Evolutionary conservation across 2,329 filamentous ascomycete species (phyloP), one percentile per base, ranked within the genome.

Genomic region (Uncinocarpus reesii): DNA sequence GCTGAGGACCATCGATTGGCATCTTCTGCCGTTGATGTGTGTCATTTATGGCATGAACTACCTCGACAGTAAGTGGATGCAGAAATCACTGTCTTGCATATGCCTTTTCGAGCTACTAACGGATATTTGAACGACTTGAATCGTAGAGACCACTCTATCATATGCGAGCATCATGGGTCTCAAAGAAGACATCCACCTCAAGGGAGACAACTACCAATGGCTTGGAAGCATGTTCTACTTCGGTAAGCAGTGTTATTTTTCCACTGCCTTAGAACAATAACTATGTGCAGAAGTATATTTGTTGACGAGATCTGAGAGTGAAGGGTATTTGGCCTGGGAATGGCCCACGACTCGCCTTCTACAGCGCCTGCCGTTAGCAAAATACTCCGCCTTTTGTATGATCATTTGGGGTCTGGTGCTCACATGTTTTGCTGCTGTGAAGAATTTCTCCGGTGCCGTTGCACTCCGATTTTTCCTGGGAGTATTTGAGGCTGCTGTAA

Each of bases 391-490:
- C 0, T 71, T 75, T 52, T 82, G 79, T 57, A 75, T 84, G 0
- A 58, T 76, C 7, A 56, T 65, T 15, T 78, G 75, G 74, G 73
- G 72, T 2, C 57, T 65, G 4, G 68, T 76, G 49, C 66, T 85
- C 1, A 69, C 73, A 47, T 80, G 78, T 58, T 81, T 83, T 58
- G 80, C 81, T 0, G 79, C 75, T 0, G 76, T 78, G 0, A 67
- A 71, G 26, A 76, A 77, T 59, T 85, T 78, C 56, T 66, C 70
- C 0, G 77, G 80, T 1, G 77, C 79, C 0, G 72, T 84, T 18
- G 78, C 77, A 0, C 74, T 84, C 28, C 75, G 83, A 0, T 80
- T 84, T 60, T 77, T 85, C 55, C 71, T 84, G 0, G 83, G 83
- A 23, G 70, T 82, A 0, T 83, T 82, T 48, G 83, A 86, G 60